Conservation (phyloP, 177 flowering plant genomes). For the Telopea speciosissima region DNA sequence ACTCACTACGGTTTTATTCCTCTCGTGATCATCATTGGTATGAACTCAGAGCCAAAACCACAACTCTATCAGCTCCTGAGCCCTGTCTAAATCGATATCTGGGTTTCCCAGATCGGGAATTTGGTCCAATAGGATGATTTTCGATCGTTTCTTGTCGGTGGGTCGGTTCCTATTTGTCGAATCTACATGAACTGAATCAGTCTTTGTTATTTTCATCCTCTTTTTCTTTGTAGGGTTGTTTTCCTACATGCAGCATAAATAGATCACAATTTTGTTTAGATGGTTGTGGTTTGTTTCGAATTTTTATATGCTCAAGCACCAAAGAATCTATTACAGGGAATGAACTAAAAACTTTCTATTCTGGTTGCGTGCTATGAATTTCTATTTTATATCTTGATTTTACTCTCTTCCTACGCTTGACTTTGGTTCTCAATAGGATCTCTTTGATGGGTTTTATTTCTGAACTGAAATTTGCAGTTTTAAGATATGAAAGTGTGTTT, state of each 20-base stretch:
- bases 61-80: conserved; percentile 63
- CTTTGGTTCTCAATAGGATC: no score
- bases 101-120: background rate
- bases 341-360: background rate
- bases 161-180: conserved; percentile 8
- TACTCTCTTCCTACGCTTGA: background rate
- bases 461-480: background rate
- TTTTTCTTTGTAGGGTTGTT: background rate
- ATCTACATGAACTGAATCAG: conserved; percentile 8
- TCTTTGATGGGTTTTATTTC: background rate
- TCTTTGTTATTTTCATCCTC: background rate
- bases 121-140: conserved; percentile 1
- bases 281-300: no score
- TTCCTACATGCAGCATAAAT: background rate
- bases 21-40: conserved; percentile 66
- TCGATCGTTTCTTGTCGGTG: background rate
- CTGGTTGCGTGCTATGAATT: background rate
- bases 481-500: background rate
- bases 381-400: background rate
- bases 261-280: background rate
- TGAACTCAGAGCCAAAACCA: conserved; percentile 82
- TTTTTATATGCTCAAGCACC: background rate
- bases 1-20: conserved; percentile 91
- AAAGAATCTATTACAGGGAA: background rate
- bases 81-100: conserved; percentile 40